phyloP scores from a whole-genome alignment of 108 stramenopile species.

The Skeletonema costatum region DNA sequence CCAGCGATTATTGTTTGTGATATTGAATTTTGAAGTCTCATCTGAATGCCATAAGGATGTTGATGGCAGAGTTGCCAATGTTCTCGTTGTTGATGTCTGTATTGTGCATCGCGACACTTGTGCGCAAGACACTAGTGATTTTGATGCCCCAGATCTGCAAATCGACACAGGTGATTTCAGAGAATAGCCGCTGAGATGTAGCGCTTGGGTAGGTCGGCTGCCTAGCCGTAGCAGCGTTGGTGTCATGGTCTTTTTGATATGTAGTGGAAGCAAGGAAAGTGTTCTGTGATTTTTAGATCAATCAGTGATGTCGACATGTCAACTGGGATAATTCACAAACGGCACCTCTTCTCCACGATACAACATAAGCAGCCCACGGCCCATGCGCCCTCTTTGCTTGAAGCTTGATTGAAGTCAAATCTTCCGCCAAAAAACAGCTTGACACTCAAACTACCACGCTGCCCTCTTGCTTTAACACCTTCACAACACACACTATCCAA shows the following conservation, averaged over 20 bases:
- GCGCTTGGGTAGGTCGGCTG: neutral
- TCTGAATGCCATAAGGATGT: neutral
- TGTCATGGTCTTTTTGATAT: neutral
- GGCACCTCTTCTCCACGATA: no score
- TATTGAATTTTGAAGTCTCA: neutral
- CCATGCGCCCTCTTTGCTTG: no score
- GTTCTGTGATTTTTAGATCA: neutral
- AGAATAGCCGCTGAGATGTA: neutral
- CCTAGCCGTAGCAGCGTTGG: neutral
- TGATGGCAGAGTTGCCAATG: neutral
- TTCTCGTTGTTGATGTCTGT: neutral
- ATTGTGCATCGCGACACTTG: neutral
- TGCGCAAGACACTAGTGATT: neutral
- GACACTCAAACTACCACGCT: neutral
- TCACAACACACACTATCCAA: slow-evolving; percentile 5
- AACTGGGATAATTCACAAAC: no score
- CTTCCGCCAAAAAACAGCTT: no score
- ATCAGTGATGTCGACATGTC: neutral
- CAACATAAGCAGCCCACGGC: no score
- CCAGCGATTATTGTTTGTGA: neutral
- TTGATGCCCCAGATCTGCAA: neutral
- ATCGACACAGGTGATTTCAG: neutral
- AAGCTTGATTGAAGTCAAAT: no score
- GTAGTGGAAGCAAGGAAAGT: neutral
- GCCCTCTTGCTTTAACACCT: neutral